phyloP scores from a whole-genome alignment of 768 basidiomycete genomes.

The Auricularia cornea region DNA sequence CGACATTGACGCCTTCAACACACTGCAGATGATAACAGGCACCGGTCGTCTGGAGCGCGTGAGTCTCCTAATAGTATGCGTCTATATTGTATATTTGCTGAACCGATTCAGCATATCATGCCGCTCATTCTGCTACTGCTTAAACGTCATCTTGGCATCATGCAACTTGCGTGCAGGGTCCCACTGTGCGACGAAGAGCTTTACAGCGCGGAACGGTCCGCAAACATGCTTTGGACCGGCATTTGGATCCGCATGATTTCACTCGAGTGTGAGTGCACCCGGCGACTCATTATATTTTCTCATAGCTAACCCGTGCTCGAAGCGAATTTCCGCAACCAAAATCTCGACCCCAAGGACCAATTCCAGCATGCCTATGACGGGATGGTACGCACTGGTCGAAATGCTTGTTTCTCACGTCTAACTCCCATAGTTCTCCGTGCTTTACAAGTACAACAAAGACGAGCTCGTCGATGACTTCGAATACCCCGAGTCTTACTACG shows the following conservation, averaged over 20 bases:
- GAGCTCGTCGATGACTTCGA: background rate
- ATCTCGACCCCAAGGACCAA: background rate
- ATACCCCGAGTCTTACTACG: background rate
- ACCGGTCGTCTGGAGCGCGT: conserved; percentile 29
- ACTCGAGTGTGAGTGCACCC: background rate
- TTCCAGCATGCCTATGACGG: background rate
- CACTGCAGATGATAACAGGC: conserved; percentile 22
- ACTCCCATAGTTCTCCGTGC: background rate
- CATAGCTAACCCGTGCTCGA: background rate
- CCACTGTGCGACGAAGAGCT: background rate
- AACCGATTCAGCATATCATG: conserved; percentile 21
- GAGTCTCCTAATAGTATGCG: conserved; percentile 1
- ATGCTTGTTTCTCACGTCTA: background rate
- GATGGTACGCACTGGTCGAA: background rate
- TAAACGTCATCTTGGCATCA: conserved; percentile 25
- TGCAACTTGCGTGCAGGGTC: conserved; percentile 7
- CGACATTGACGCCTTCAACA: conserved; percentile 25
- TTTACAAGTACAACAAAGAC: background rate
- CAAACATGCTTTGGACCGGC: background rate
- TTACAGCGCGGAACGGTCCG: background rate
- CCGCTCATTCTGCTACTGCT: conserved; percentile 29
- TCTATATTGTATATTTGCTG: background rate
- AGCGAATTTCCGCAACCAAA: background rate
- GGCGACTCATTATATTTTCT: background rate
- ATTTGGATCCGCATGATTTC: background rate